These are phyloP conservation scores for Coemansia javaensis DNA, from an alignment of 192 early-diverging fungal species.

Conservation along the genomic window DNA sequence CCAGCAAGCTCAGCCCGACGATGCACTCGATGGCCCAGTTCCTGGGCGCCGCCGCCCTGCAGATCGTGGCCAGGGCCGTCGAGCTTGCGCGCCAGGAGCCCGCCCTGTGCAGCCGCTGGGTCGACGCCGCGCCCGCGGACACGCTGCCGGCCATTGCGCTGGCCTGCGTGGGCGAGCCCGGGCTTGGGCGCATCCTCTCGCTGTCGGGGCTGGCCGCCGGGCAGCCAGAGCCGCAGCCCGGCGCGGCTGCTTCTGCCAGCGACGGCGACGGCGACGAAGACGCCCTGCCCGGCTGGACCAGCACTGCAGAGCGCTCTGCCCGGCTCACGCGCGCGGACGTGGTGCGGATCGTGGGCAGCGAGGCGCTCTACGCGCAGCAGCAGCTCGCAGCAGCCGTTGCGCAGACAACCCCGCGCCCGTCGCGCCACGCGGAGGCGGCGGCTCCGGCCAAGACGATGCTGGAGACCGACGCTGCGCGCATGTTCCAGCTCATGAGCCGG, in stretches of 20 bases:
- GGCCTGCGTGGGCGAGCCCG: conserved; percentile 10
- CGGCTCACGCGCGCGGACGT: neutral
- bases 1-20: conserved; percentile 16
- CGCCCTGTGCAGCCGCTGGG: neutral
- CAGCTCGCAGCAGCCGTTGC: conserved; percentile 9
- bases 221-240: too few relatives aligned
- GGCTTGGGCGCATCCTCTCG: conserved; percentile 10
- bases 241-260: too few relatives aligned
- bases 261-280: too few relatives aligned
- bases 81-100: neutral
- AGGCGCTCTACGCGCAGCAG: neutral
- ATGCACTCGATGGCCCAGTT: conserved; percentile 22
- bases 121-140: neutral
- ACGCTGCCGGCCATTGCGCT: conserved; percentile 13
- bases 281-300: neutral
- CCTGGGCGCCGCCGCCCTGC: conserved; percentile 9
- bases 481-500: conserved; percentile 38
- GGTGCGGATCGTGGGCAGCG: conserved; percentile 6
- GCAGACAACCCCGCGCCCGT: neutral
- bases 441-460: neutral
- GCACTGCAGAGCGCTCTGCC: neutral
- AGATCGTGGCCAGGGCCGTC: conserved; percentile 4
- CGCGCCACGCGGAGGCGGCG: neutral
- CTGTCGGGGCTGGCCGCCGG: conserved; percentile 11
- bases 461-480: conserved; percentile 31